These are phyloP conservation scores for Hypoxylon sp. DNA, from an alignment of 2,329 filamentous ascomycete species.

Conservation along the genomic window DNA sequence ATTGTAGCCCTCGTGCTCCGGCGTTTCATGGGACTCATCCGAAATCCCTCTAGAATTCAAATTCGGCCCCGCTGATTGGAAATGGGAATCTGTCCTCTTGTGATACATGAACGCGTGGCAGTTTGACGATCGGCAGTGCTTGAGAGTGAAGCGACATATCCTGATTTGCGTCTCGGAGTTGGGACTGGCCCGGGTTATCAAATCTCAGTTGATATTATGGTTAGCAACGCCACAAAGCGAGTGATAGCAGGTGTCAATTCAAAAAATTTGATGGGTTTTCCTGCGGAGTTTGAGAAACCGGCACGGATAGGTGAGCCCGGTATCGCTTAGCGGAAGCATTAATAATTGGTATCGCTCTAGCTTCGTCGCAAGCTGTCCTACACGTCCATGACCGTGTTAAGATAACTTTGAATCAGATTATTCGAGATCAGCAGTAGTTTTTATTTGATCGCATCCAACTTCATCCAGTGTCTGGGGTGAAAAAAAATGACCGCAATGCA, in stretches of 20 bases:
- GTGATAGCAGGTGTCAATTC: slow-evolving; percentile 17
- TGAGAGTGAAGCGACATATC: slow-evolving; percentile 26
- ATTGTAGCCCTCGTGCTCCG: slow-evolving; percentile 15
- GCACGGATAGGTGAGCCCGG: slow-evolving; percentile 16
- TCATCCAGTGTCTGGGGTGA: background rate
- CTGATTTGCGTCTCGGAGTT: slow-evolving; percentile 9
- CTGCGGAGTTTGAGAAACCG: slow-evolving; percentile 18
- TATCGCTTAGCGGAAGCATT: slow-evolving; percentile 31
- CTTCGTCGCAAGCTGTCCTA: slow-evolving; percentile 17
- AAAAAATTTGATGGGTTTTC: slow-evolving; percentile 8
- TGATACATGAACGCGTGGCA: slow-evolving; percentile 29
- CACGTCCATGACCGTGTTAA: slow-evolving; percentile 2
- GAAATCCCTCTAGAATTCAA: slow-evolving; percentile 12
- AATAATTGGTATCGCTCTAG: slow-evolving; percentile 21
- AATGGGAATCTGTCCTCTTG: slow-evolving; percentile 31
- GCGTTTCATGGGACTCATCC: slow-evolving; percentile 19
- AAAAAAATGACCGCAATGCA: background rate
- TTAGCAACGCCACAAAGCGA: slow-evolving; percentile 10
- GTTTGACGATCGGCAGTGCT: slow-evolving; percentile 18
- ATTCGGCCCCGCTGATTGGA: slow-evolving; percentile 28
- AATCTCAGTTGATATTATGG: slow-evolving; percentile 3
- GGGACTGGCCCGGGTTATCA: background rate
- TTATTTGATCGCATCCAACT: slow-evolving; percentile 12
- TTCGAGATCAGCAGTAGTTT: background rate
- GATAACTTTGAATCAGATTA: slow-evolving; percentile 11